Evolutionary conservation across 768 basidiomycete species (phyloP).

Genomic region (Hemileccinum impolitum): DNA sequence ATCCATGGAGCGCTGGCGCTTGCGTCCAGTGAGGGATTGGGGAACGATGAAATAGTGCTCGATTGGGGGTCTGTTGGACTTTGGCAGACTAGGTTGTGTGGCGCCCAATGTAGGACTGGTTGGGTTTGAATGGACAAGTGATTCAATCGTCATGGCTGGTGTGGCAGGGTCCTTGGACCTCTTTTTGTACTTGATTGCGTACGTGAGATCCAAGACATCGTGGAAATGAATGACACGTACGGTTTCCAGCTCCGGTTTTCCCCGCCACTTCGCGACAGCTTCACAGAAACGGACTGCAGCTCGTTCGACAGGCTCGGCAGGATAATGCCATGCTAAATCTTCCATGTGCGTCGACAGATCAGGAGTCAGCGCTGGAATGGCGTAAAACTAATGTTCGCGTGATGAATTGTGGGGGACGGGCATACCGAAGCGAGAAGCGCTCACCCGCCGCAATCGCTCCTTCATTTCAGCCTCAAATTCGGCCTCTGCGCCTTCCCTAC

Average conservation of each 20-base stretch:
- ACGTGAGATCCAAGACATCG: conserved; percentile 20
- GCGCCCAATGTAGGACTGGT: conserved; percentile 49
- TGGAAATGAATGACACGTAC: conserved; percentile 33
- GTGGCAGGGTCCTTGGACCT: conserved; percentile 33
- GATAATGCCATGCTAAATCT: conserved; percentile 66
- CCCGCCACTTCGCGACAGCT: conserved; percentile 77
- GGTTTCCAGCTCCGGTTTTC: conserved; percentile 80
- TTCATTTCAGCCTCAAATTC: conserved; percentile 78
- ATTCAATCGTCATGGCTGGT: conserved; percentile 56
- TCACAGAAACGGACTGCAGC: conserved; percentile 78
- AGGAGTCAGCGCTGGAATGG: conserved; percentile 65
- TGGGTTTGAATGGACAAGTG: conserved; percentile 68
- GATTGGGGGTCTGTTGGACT: conserved; percentile 32
- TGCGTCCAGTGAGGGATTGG: conserved; percentile 14
- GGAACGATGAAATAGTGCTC: conserved; percentile 37
- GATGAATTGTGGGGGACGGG: conserved; percentile 5
- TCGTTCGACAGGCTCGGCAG: conserved; percentile 78
- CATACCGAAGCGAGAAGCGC: conserved; percentile 22
- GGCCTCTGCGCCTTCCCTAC: conserved; percentile 54
- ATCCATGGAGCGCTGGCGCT: conserved; percentile 27
- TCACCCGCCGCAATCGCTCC: conserved; percentile 63
- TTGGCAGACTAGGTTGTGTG: conserved; percentile 15
- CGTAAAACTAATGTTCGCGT: conserved; percentile 59
- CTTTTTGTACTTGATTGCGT: conserved; percentile 54
- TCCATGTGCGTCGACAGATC: conserved; percentile 81